Evolutionary conservation across 129 eudicot species (phyloP).

Genomic region (Glebionis coronaria): DNA sequence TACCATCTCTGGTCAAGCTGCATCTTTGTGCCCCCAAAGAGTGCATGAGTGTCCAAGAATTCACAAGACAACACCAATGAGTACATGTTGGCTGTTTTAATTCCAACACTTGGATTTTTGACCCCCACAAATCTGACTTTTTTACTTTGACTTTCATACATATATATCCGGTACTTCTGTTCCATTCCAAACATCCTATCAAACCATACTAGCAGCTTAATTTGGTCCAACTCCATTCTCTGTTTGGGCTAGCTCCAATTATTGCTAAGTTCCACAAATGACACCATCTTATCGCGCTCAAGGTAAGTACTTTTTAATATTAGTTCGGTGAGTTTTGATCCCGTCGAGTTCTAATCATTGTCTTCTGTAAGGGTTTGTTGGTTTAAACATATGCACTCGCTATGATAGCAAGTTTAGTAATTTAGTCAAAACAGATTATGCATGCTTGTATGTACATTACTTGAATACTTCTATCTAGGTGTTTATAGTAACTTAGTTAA

Average conservation of each 20-base stretch:
- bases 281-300: not conserved
- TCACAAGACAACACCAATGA: constrained; percentile 36
- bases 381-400: not conserved
- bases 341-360: not conserved
- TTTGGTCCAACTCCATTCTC: constrained; percentile 7
- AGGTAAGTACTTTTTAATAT: constrained; percentile 1
- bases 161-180: constrained; percentile 29
- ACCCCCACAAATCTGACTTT: constrained; percentile 32
- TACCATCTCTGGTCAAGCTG: constrained; percentile 33
- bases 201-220: constrained; percentile 5
- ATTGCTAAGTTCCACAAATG: too few species aligned
- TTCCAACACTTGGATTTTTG: constrained; percentile 28
- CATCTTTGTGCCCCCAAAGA: constrained; percentile 37
- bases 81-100: constrained; percentile 30
- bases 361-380: not conserved
- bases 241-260: too few species aligned
- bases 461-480: not conserved
- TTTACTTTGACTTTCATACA: not conserved
- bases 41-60: constrained; percentile 41
- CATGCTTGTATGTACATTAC: not conserved
- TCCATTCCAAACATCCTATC: constrained; percentile 8
- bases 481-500: not conserved
- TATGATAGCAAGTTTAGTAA: not conserved
- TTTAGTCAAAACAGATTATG: constrained; percentile 1
- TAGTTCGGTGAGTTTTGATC: not conserved